Percentiles rank a stretch among this genome's conserved stretches.
Conservation (phyloP, 2,329 filamentous ascomycete species). For the Ceratocystis diversiconidia region DNA sequence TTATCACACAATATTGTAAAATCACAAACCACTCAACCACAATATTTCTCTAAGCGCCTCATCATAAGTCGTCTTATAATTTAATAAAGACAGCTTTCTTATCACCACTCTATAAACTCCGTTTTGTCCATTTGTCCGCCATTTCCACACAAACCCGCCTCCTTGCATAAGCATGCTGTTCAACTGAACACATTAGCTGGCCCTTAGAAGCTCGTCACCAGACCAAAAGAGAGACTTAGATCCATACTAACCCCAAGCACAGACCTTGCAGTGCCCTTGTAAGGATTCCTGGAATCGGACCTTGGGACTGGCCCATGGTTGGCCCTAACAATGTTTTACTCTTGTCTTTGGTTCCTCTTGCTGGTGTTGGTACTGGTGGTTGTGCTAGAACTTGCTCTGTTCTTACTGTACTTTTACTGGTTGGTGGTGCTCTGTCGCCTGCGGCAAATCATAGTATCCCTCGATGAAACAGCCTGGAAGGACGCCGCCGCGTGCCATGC, state of each 20-base stretch:
- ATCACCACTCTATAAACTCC: no score
- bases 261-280: background rate
- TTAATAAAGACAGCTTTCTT: no score
- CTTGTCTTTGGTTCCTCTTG: no score
- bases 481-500: background rate
- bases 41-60: no score
- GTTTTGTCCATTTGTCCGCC: no score
- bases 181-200: background rate
- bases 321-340: background rate
- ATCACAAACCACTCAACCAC: no score
- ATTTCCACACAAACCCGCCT: no score
- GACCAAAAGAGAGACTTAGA: background rate
- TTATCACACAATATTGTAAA: no score
- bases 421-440: background rate
- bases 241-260: background rate
- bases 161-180: no score
- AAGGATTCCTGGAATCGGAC: background rate
- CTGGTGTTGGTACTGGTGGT: no score
- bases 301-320: background rate
- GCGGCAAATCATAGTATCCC: background rate
- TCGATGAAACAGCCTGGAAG: background rate
- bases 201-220: background rate
- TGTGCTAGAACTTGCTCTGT: background rate
- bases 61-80: no score
- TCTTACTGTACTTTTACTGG: background rate